Base-by-base conservation (phyloP, 495 filamentous ascomycete genomes). In the Annulohypoxylon nitens region DNA sequence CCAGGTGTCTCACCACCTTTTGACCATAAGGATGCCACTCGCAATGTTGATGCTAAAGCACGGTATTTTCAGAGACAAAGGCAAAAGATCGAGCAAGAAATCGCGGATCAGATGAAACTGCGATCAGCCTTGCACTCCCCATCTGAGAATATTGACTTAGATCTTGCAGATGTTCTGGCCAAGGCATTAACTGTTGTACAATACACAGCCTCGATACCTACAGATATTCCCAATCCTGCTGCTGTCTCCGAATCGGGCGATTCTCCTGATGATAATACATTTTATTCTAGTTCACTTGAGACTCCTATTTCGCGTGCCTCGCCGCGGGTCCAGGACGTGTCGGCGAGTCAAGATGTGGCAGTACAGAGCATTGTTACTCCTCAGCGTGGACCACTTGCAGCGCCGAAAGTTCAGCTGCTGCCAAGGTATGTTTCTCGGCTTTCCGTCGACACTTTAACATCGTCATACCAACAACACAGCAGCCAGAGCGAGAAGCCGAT, bases 201-300 rank as follows among this genome's bases (percentile, higher is more conserved):
- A 72, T 78, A 78, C 69, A 79, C 78, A 51, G 76, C 80, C 74
- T 73, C 77, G 57, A 76, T 76, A 58, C 41, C 78, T 63, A 89
- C 88, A 73, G 83, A 82, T 36, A 81, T 88, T 81, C 86, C 83
- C 73, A 82, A 83, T 48, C 75, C 81, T 76, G 83, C 84, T 86
- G 88, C 89, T 82, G 83, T 80, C 63, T 82, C 85, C 79, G 85
- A 87, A 69, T 83, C 87, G 69, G 91, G 86, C 85, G 93, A 94
- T 76, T 95, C 93, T 10, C 92, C 93, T 81, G 94, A 97, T 81
- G 91, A 95, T 76, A 94, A 96, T 72, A 94, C 93, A n/a, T 95
- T 96, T 81, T 97, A 98, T 83, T 97, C 94, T 53, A 97, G 93
- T 84, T 90, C 89, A 82, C 80, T 83, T 78, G 84, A 85, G 63